Evolutionary conservation across 257 asterid species (phyloP).

Genomic region (Petunia secreta): DNA sequence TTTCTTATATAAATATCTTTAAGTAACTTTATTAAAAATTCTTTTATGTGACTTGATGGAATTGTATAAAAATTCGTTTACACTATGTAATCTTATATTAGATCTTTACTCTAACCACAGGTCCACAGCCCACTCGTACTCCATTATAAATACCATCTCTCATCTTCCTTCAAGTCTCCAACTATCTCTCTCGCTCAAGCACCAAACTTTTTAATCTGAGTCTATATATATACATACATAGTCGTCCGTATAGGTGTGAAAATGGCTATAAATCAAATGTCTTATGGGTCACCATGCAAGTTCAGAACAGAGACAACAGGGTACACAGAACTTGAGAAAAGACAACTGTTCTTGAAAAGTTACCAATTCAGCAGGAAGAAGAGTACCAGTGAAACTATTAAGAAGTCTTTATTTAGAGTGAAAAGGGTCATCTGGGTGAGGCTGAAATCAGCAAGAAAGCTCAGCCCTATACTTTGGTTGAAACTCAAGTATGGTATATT

Average conservation of each 20-base stretch:
- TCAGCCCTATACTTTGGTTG: constrained; percentile 51
- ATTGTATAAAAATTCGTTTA: no score
- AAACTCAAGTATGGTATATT: constrained; percentile 57
- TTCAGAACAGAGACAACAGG: constrained; percentile 38
- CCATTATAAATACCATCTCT: no score
- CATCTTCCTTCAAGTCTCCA: neutral
- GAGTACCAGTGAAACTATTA: constrained; percentile 53
- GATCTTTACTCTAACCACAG: no score
- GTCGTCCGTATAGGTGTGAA: constrained; percentile 39
- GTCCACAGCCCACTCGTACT: no score
- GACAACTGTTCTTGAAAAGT: constrained; percentile 81
- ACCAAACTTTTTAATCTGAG: no score
- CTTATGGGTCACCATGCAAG: constrained; percentile 34
- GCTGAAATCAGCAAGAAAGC: constrained; percentile 46
- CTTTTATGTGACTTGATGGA: no score
- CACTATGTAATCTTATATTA: no score
- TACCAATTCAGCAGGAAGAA: constrained; percentile 77
- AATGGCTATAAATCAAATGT: constrained; percentile 12
- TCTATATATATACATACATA: constrained; percentile 12
- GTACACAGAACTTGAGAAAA: constrained; percentile 58
- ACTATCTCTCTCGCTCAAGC: neutral
- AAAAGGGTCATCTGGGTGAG: constrained; percentile 47
- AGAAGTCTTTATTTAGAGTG: constrained; percentile 53
- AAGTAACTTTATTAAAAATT: no score
- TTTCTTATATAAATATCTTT: no score